Conservation (phyloP, 805 yeast species). For the Suhomyces faveliae region DNA sequence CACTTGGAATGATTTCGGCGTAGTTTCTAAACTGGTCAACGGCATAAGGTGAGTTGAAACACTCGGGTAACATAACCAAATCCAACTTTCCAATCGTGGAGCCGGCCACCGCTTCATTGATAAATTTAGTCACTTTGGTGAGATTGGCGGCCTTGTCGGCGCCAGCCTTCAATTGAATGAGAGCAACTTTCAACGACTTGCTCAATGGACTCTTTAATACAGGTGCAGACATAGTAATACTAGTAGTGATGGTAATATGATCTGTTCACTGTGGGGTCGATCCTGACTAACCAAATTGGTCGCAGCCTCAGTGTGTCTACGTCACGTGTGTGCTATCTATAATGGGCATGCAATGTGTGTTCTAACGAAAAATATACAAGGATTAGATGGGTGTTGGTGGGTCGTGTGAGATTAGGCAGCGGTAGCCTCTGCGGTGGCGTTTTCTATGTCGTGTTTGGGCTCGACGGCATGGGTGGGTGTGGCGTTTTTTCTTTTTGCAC, state of each 20-base stretch:
- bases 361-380: background rate
- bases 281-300: background rate
- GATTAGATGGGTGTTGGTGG: background rate
- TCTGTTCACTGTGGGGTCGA: background rate
- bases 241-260: background rate
- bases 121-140: constrained; percentile 59
- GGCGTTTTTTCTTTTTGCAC: background rate
- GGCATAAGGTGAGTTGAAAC: constrained; percentile 94
- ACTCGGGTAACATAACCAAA: constrained; percentile 86
- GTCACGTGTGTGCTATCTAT: background rate
- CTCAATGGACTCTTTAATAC: constrained; percentile 42
- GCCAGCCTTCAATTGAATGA: constrained; percentile 80
- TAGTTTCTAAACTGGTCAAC: constrained; percentile 83
- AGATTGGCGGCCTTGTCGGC: constrained; percentile 80
- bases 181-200: constrained; percentile 71
- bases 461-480: background rate
- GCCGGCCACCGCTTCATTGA: constrained; percentile 54
- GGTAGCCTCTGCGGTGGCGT: background rate
- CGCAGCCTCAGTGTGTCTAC: background rate
- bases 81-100: constrained; percentile 46
- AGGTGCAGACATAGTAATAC: constrained; percentile 5
- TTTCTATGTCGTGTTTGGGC: background rate
- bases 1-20: constrained; percentile 81
- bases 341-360: background rate
- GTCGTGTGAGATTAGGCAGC: background rate